These are phyloP conservation scores for Gillenia trifoliata DNA, from an alignment of 306 rosid species.

Conservation along the genomic window DNA sequence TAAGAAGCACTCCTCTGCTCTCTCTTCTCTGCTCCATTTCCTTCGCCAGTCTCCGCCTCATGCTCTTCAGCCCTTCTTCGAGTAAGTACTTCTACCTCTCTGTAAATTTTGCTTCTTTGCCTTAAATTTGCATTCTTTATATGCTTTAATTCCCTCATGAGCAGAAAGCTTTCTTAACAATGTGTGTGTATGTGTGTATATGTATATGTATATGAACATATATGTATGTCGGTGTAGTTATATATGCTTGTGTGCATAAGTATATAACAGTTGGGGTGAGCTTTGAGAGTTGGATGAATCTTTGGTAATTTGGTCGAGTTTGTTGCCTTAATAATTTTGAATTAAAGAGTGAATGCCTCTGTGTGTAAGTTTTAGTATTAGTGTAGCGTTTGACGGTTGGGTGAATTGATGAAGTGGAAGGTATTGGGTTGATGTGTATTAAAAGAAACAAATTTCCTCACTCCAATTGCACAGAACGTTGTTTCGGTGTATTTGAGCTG, in stretches of 20 bases:
- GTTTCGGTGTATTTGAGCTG: neutral
- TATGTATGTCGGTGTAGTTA: neutral
- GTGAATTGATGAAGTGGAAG: neutral
- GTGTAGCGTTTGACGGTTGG: neutral
- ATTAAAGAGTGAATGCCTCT: neutral
- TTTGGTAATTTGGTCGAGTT: neutral
- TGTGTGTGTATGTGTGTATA: neutral
- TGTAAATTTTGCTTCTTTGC: neutral
- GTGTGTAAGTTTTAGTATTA: neutral
- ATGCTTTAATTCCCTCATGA: neutral
- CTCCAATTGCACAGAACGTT: neutral
- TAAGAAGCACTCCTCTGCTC: constrained; percentile 40
- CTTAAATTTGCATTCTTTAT: neutral
- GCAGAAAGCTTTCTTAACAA: neutral
- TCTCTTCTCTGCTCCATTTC: constrained; percentile 45
- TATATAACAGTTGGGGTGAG: neutral
- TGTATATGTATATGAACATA: neutral
- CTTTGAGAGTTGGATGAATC: neutral
- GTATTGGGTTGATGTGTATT: neutral
- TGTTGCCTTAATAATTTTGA: neutral
- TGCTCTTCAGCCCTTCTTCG: constrained; percentile 70
- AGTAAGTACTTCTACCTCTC: constrained; percentile 33
- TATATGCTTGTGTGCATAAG: neutral
- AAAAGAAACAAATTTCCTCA: neutral
- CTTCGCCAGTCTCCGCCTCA: constrained; percentile 46